Base-by-base conservation (phyloP, 225 moss, liverwort and hornwort species). In the Asterella californica region DNA sequence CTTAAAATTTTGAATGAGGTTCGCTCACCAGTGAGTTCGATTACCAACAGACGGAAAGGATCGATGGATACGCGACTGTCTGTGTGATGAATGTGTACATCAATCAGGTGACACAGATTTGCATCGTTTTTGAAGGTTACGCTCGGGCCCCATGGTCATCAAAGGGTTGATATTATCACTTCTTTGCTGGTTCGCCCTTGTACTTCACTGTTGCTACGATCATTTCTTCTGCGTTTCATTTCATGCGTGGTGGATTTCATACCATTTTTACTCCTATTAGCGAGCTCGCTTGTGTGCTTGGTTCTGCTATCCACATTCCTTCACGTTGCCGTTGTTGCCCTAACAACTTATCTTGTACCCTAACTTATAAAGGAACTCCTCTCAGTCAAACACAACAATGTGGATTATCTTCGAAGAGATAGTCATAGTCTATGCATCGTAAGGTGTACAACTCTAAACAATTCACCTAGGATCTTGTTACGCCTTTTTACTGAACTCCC, bases 41-140 rank as follows among this genome's bases (percentile, higher is more conserved):
- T 65, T 17, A 30, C 22, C 42, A 45, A 70, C 38, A 6, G 21
- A 70, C 0, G 38, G 8, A 18, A 3, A 38, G 42, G 42, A 12
- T 19, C 8, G 69, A 48, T 24, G 75, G 57, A 59, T 76, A 36
- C 5, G 59, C 75, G 36, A 59, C 19, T 24, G 46, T 30, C 8
- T 30, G 53, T 57, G 37, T 36, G 2, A 15, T 57, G 22, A 38
- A 9, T 59, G 22, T 76, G 37, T 57, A 52, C 59, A 76, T 76
- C 57, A 50, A 59, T 59, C 75, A 77, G 42, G 64, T 63, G 62
- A 77, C 46, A 77, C 14, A 76, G 76, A 37, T 63, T 25, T 64
- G 64, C 63, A 25, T 77, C 45, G 42, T 64, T 45, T n/a, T n/a
- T 77, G 27, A 65, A 77, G 63, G 76, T 76, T 61, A 36, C 38